phyloP scores from a whole-genome alignment of 805 yeast species.

The Priceomyces carsonii region DNA sequence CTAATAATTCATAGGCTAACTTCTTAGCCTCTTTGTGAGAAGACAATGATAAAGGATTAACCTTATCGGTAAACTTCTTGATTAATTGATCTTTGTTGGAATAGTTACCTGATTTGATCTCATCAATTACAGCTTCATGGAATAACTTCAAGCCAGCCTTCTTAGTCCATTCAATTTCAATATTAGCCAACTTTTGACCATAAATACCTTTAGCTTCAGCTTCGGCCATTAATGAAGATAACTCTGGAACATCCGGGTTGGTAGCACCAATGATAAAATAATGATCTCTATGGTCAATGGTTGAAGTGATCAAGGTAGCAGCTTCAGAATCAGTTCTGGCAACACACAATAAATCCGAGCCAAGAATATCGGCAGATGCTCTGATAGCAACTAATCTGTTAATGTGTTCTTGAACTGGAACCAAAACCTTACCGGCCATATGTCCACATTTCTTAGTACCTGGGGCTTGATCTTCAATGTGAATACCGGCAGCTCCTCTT shows the following conservation, averaged over 20 bases:
- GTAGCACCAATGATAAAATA: constrained; percentile 89
- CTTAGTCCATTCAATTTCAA: constrained; percentile 81
- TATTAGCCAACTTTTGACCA: constrained; percentile 67
- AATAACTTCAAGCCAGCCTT: constrained; percentile 84
- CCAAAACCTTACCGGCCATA: constrained; percentile 98
- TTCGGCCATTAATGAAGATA: constrained; percentile 73
- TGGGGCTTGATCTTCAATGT: constrained; percentile 98
- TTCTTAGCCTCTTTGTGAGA: constrained; percentile 80
- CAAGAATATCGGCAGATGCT: constrained; percentile 92
- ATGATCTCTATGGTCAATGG: constrained; percentile 94
- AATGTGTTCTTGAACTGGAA: constrained; percentile 96
- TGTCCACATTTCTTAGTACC: constrained; percentile 99
- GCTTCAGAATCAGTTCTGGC: constrained; percentile 99
- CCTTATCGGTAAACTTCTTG: constrained; percentile 62
- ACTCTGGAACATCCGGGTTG: constrained; percentile 74
- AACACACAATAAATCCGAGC: constrained; percentile 80
- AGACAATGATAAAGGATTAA: constrained; percentile 72
- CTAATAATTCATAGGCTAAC: constrained; percentile 72
- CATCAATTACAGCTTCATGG: constrained; percentile 90
- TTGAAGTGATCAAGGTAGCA: constrained; percentile 90
- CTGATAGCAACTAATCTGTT: constrained; percentile 92
- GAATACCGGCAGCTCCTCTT: constrained; percentile 98
- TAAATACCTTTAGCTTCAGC: constrained; percentile 77
- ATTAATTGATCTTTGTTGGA: constrained; percentile 64
- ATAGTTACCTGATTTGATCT: constrained; percentile 59